phyloP scores from a whole-genome alignment of 495 filamentous ascomycete genomes.

The Aspergillus kassunensis region DNA sequence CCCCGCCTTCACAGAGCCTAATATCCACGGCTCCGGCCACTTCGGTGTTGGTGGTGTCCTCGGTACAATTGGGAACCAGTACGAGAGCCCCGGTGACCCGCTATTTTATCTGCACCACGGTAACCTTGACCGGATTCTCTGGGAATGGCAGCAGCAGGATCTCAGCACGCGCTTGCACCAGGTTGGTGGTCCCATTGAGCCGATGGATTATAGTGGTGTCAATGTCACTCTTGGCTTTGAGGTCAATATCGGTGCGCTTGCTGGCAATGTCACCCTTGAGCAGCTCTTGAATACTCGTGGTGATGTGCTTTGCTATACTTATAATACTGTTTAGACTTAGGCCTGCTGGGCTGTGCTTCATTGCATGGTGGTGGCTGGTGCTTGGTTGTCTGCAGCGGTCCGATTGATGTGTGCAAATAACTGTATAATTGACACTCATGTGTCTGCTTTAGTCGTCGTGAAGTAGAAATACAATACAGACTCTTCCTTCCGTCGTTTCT shows the following conservation, averaged over 20 bases:
- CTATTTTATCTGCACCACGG: slow-evolving; percentile 53
- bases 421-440: too few relatives aligned
- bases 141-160: slow-evolving; percentile 51
- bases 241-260: slow-evolving; percentile 18
- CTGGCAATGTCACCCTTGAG: slow-evolving; percentile 14
- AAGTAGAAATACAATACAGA: too few relatives aligned
- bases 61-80: slow-evolving; percentile 17
- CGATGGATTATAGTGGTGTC: slow-evolving; percentile 16
- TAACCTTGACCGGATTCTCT: slow-evolving; percentile 51
- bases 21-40: slow-evolving; percentile 19
- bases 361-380: neutral
- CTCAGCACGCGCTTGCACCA: slow-evolving; percentile 16
- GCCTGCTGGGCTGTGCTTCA: neutral
- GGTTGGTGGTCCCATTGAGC: slow-evolving; percentile 18
- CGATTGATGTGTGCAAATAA: too few relatives aligned
- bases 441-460: too few relatives aligned
- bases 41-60: slow-evolving; percentile 20
- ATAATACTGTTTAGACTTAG: slow-evolving; percentile 2
- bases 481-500: too few relatives aligned
- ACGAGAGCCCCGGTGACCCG: slow-evolving; percentile 36
- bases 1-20: slow-evolving; percentile 15
- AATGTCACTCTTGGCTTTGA: slow-evolving; percentile 21
- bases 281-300: slow-evolving; percentile 12
- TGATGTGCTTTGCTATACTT: slow-evolving; percentile 15
- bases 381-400: neutral